A percentile compares a stretch with the other conserved stretches of the same genome.
phyloP scores from a whole-genome alignment of 2,329 filamentous ascomycete genomes.

The Stemphylium vesicarium region DNA sequence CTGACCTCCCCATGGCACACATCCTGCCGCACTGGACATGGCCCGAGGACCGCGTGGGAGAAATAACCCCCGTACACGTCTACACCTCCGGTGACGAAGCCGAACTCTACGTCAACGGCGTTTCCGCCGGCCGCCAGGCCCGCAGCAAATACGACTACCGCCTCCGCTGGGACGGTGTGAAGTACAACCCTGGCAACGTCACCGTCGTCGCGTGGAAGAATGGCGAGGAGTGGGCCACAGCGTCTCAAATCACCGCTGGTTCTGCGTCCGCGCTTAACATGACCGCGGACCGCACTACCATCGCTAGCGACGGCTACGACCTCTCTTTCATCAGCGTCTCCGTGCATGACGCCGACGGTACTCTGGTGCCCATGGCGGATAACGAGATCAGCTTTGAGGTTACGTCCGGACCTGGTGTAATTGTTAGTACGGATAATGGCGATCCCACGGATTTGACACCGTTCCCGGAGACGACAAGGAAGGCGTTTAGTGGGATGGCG shows the following conservation, averaged over 20 bases:
- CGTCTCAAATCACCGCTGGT: constrained; percentile 53
- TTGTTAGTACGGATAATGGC: constrained; percentile 44
- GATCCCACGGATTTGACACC: constrained; percentile 32
- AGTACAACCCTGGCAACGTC: constrained; percentile 58
- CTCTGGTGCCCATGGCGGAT: constrained; percentile 53
- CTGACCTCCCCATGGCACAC: constrained; percentile 57
- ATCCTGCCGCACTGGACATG: constrained; percentile 65
- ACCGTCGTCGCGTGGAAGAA: constrained; percentile 57
- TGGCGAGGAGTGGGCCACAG: constrained; percentile 56
- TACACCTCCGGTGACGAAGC: constrained; percentile 61
- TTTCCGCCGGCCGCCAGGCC: constrained; percentile 53
- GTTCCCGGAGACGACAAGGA: constrained; percentile 30
- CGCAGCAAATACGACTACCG: constrained; percentile 52
- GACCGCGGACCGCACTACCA: constrained; percentile 50
- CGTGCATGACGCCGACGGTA: constrained; percentile 54
- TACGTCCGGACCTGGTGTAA: constrained; percentile 49
- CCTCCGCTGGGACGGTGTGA: constrained; percentile 61
- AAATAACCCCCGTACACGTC: constrained; percentile 62
- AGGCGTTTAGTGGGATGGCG: constrained; percentile 34
- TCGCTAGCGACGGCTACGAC: constrained; percentile 54
- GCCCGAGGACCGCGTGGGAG: constrained; percentile 52
- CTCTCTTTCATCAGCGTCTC: constrained; percentile 56
- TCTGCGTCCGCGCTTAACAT: constrained; percentile 48
- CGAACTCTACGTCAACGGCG: constrained; percentile 62
- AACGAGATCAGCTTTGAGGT: constrained; percentile 55